These are phyloP conservation scores for Cryoendolithus antarcticus DNA, from an alignment of 2,329 filamentous ascomycete species.

Conservation along the genomic window DNA sequence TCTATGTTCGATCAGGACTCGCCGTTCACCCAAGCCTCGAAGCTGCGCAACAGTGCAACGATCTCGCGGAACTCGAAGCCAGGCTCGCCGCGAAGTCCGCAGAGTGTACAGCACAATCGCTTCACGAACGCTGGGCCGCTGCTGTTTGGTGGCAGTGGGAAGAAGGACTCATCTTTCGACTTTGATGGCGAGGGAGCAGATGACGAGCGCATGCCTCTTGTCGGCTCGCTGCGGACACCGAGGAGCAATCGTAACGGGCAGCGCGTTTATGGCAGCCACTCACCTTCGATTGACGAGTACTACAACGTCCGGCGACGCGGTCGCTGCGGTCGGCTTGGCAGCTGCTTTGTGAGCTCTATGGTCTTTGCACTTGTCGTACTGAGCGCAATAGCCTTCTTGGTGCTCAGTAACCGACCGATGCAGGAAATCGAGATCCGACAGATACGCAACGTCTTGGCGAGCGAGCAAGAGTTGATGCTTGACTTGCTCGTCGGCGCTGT, in stretches of 20 bases:
- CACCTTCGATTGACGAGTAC: slow-evolving; percentile 27
- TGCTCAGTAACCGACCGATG: slow-evolving; percentile 82
- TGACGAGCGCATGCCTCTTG: slow-evolving; percentile 76
- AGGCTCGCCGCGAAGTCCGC: slow-evolving; percentile 49
- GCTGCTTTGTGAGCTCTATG: slow-evolving; percentile 71
- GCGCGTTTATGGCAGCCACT: slow-evolving; percentile 2
- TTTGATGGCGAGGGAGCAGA: slow-evolving; percentile 69
- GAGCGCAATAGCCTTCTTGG: slow-evolving; percentile 78
- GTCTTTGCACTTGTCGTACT: slow-evolving; percentile 71
- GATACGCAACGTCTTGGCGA: slow-evolving; percentile 82
- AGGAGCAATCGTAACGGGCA: slow-evolving; percentile 48
- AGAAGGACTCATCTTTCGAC: slow-evolving; percentile 58
- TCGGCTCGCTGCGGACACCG: slow-evolving; percentile 51
- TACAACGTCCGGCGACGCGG: slow-evolving; percentile 13
- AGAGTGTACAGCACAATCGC: slow-evolving; percentile 33
- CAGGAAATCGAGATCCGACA: slow-evolving; percentile 64
- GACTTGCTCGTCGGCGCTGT: slow-evolving; percentile 78
- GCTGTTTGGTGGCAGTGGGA: slow-evolving; percentile 37
- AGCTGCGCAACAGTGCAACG: slow-evolving; percentile 46
- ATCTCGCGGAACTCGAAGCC: slow-evolving; percentile 39
- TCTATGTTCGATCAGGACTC: slow-evolving; percentile 68
- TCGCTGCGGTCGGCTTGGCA: slow-evolving; percentile 55
- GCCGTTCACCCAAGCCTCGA: slow-evolving; percentile 60
- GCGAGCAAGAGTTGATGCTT: slow-evolving; percentile 89
- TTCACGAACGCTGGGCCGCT: slow-evolving; percentile 23